Percentiles rank a stretch among this genome's conserved stretches.
Evolutionary conservation across 2,329 filamentous ascomycete genomes (phyloP).

Genomic region (Orbilia brochopaga): DNA sequence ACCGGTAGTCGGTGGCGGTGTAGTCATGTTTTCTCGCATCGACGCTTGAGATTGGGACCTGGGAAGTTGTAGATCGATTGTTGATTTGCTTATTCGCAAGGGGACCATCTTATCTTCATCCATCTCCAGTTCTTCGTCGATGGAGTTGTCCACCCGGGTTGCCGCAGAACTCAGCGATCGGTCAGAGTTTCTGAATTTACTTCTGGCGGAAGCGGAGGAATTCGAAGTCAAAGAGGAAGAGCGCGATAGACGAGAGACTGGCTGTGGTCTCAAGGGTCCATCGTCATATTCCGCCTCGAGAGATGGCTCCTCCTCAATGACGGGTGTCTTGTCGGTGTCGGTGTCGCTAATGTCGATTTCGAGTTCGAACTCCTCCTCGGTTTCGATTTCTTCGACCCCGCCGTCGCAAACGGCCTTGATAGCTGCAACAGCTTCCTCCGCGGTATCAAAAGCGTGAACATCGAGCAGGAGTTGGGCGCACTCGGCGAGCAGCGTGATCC

Average conservation of each 20-base stretch:
- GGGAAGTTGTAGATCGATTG: constrained; percentile 31
- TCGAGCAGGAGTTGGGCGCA: constrained; percentile 42
- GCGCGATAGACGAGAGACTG: constrained; percentile 36
- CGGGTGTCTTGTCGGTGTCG: constrained; percentile 46
- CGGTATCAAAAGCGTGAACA: constrained; percentile 17
- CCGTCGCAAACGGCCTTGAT: constrained; percentile 46
- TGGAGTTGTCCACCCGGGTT: constrained; percentile 40
- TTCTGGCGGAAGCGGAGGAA: constrained; percentile 42
- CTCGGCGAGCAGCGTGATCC: constrained; percentile 44
- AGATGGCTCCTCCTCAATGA: constrained; percentile 46
- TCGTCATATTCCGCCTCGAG: constrained; percentile 45
- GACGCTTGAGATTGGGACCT: constrained; percentile 38
- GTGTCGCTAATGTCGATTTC: constrained; percentile 50
- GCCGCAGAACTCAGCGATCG: constrained; percentile 41
- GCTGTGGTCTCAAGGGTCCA: constrained; percentile 34
- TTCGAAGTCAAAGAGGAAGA: constrained; percentile 48
- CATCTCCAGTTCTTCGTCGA: constrained; percentile 30
- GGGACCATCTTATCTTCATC: constrained; percentile 46
- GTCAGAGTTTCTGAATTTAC: constrained; percentile 37
- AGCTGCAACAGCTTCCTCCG: constrained; percentile 40
- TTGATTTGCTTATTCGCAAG: constrained; percentile 41
- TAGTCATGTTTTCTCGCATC: constrained; percentile 41
- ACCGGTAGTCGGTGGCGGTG: constrained; percentile 25
- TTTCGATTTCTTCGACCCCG: constrained; percentile 44
- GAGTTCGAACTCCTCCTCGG: constrained; percentile 45